Evolutionary conservation across 78 protist species (phyloP).

Genomic region (Capsaspora owczarzaki): DNA sequence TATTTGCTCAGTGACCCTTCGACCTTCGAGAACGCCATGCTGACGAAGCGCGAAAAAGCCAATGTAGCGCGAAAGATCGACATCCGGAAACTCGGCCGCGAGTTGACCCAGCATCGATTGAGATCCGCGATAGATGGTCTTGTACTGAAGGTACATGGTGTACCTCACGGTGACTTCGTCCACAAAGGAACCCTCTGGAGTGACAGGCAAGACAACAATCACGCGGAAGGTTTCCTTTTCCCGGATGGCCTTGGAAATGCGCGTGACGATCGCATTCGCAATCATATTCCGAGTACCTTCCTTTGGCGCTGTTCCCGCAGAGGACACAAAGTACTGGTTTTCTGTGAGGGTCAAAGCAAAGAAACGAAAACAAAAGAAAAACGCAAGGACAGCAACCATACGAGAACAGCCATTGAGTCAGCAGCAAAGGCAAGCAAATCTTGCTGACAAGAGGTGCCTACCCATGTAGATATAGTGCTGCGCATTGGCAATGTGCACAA

Average conservation of each 20-base stretch:
- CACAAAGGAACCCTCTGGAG: neutral
- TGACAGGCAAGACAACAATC: neutral
- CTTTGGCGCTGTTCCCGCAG: neutral
- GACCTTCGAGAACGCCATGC: neutral
- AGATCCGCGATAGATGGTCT: neutral
- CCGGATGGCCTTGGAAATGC: neutral
- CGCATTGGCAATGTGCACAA: slow-evolving; percentile 5
- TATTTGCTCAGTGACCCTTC: slow-evolving; percentile 15
- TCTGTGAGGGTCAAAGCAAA: neutral
- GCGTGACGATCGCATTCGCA: neutral
- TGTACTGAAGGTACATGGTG: slow-evolving; percentile 13
- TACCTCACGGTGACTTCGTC: neutral
- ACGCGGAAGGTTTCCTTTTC: neutral
- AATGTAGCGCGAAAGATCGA: neutral
- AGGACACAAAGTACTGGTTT: slow-evolving; percentile 25
- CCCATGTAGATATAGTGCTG: slow-evolving; percentile 35
- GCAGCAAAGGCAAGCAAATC: neutral
- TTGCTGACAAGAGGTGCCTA: neutral
- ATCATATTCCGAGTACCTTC: neutral
- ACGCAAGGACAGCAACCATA: neutral
- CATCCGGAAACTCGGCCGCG: neutral
- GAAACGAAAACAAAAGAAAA: neutral
- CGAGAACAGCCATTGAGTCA: neutral
- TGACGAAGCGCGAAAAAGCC: neutral
- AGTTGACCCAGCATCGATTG: neutral